A percentile compares a stretch with the other conserved stretches of the same genome.
Conservation (phyloP, 352 stramenopile species). For the Phytophthora pini region DNA sequence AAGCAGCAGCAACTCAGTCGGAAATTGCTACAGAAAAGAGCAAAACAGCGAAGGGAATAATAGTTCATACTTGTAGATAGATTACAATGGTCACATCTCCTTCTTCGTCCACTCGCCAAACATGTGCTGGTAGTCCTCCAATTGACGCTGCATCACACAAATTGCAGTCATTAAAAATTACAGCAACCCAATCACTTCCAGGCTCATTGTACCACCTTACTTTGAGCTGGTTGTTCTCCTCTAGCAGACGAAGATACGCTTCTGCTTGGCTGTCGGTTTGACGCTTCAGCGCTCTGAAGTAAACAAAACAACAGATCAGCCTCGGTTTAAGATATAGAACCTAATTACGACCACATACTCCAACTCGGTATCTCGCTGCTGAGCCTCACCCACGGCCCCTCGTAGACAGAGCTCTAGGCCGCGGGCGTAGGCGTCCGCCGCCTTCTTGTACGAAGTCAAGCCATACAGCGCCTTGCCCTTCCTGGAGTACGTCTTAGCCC, state of each 20-base stretch:
- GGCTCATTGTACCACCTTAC: conserved; percentile 25
- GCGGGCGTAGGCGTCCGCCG: conserved; percentile 77
- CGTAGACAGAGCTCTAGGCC: conserved; percentile 78
- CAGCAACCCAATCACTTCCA: background rate
- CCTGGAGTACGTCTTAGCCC: conserved; percentile 78
- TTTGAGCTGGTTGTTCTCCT: conserved; percentile 80
- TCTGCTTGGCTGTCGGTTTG: conserved; percentile 76
- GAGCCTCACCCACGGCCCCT: conserved; percentile 64
- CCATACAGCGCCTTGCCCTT: conserved; percentile 86
- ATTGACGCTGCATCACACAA: conserved; percentile 49
- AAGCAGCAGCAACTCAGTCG: conserved; percentile 39
- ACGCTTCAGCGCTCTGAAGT: conserved; percentile 59
- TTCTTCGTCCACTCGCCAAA: conserved; percentile 89
- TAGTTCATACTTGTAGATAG: conserved; percentile 2
- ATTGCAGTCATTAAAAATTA: background rate
- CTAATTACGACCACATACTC: conserved; percentile 43
- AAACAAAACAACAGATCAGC: background rate
- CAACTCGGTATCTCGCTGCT: conserved; percentile 76
- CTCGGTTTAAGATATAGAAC: too few species aligned
- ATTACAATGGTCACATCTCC: conserved; percentile 54
- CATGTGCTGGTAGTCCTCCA: conserved; percentile 83
- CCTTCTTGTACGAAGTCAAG: conserved; percentile 64
- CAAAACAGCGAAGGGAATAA: conserved; percentile 9
- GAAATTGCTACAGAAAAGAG: conserved; percentile 18
- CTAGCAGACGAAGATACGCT: conserved; percentile 74